Evolutionary conservation across 1,284 basidiomycete genomes (phyloP), one percentile per base, ranked within the genome.

Genomic region (Rhodotorula mucilaginosa): DNA sequence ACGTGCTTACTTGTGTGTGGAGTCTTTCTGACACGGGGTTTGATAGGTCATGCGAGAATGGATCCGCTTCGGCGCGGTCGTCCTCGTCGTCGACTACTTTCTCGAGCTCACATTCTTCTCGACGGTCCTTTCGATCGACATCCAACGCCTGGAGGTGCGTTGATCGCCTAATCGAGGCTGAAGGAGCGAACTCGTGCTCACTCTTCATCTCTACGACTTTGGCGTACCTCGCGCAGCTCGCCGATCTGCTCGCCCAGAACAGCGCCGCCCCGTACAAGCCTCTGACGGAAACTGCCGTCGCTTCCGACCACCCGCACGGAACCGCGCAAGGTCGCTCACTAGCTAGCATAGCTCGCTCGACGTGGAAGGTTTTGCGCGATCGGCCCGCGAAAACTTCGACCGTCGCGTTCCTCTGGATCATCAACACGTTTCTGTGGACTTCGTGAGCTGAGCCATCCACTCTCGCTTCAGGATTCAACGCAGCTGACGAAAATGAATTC

Each of bases 81-180:
- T 97, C 12, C 86, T 98, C 51, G 89, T 97, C 51, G 93, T 93
- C 44, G 95, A 98, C 81, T 98, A 93, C 91, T 97, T 94, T 82
- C 83, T 96, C 67, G 90, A 93, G 31, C 91, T 95, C 80, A 93
- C 92, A 0, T 93, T 95, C 81, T 96, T 95, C 81, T 85, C 93
- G 76, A 90, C 93, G 23, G 91, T 96, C 26, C 83, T 96, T 34
- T 91, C 90, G 7, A 93, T 96, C 77, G 93, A 96, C 82, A 88
- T 95, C 67, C 92, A 94, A 76, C 88, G 93, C 61, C 83, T 96
- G 39, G 93, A 95, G 84, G 90, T 87, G 74, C 70, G 86, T 80
- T 5, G 56, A 51, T 60, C 18, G 8, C 64, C 64, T 19, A 19
- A 21, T 23, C 19, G 39, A 44, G 39, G 10, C 10, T 12, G 39